A percentile compares a stretch with the other conserved stretches of the same genome.
Conservation (phyloP, 1,139 yeast species). For the Diutina ranongensis region DNA sequence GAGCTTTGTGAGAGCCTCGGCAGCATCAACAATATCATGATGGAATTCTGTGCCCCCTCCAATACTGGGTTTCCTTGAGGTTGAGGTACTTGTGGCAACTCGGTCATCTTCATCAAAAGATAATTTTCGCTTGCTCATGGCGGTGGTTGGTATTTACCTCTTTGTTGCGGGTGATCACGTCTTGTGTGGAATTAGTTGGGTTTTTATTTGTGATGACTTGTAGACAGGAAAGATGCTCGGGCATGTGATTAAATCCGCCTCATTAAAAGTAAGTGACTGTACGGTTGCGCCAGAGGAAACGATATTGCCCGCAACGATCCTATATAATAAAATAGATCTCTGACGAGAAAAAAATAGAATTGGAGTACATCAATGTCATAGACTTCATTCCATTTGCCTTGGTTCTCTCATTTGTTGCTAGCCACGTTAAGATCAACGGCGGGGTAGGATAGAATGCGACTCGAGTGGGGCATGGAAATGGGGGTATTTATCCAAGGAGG, state of each 20-base stretch:
- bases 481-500: too few species aligned
- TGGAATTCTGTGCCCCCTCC: background rate
- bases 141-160: background rate
- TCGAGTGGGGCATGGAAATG: too few species aligned
- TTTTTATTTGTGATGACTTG: background rate
- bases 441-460: too few species aligned
- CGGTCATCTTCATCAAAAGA: constrained; percentile 2
- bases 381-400: too few species aligned
- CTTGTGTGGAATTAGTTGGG: constrained; percentile 4
- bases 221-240: background rate
- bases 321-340: too few species aligned
- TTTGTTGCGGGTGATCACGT: background rate
- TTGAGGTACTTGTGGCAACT: background rate
- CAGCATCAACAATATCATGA: constrained; percentile 3
- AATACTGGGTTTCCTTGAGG: background rate
- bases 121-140: constrained; percentile 3
- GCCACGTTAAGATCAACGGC: too few species aligned
- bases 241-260: constrained; percentile 6
- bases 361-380: too few species aligned
- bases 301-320: too few species aligned
- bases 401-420: too few species aligned
- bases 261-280: too few species aligned
- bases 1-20: constrained; percentile 5
- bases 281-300: too few species aligned
- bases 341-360: too few species aligned